phyloP scores from a whole-genome alignment of 2,329 filamentous ascomycete species.

The Cladophialophora immunda region DNA sequence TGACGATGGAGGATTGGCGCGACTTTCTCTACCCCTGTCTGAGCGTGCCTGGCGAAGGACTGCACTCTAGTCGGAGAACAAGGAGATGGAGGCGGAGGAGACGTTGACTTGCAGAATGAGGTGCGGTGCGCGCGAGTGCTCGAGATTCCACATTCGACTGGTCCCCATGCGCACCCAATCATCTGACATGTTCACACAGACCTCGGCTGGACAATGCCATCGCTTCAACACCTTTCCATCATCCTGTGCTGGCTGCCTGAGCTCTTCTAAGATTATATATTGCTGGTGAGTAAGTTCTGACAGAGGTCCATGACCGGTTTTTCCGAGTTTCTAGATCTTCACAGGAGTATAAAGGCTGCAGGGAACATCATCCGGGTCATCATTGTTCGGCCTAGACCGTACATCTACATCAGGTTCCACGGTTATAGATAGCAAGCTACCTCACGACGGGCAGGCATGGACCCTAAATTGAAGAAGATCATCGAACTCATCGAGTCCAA shows the following conservation, averaged over 20 bases:
- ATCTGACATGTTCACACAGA: not conserved
- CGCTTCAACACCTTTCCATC: not conserved
- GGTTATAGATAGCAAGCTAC: not conserved
- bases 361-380: not conserved
- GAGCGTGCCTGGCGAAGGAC: not conserved
- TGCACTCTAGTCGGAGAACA: not conserved
- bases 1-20: not conserved
- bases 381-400: not conserved
- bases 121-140: not conserved
- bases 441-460: conserved; percentile 17
- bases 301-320: not conserved
- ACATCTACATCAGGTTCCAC: not conserved
- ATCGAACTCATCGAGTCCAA: conserved; percentile 38
- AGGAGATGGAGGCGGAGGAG: not conserved
- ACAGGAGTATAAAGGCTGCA: not conserved
- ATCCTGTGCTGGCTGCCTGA: not conserved
- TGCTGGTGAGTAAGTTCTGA: not conserved
- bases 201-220: not conserved
- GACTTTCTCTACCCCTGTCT: not conserved
- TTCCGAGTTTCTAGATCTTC: not conserved
- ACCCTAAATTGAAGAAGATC: conserved; percentile 33
- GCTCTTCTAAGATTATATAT: not conserved
- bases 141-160: not conserved
- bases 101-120: not conserved
- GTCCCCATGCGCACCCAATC: not conserved